Evolutionary conservation across 768 basidiomycete species (phyloP), one percentile per base, ranked within the genome.

Genomic region (Russula sp.): DNA sequence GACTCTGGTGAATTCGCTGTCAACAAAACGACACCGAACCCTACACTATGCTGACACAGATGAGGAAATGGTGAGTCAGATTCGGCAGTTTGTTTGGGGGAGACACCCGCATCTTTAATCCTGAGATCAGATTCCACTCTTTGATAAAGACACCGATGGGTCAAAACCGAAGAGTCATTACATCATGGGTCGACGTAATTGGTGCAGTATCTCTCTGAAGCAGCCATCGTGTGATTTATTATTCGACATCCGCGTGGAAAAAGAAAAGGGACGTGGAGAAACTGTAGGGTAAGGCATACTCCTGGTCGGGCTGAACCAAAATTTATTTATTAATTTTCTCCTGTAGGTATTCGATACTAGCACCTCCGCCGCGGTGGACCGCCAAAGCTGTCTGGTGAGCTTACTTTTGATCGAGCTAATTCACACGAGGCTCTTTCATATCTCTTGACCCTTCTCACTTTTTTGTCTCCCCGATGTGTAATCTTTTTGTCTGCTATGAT

Each of bases 141-240:
- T 97, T 74, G 71, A 77, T 10, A 79, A 78, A 16, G 93, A 95
- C 48, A 84, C 94, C 1, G 84, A 92, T 67, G 95, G 93, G 0
- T 78, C 81, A 32, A 64, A 80, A 18, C 82, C 89, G 42, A 92
- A 91, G 73, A 84, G 86, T 59, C 90, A 86, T 70, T 87, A 81
- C 70, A 87, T 97, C 62, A 94, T 94, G 87, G 92, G 91, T 2
- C 78, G 84, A 61, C 83, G 95, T 46, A 98, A 98, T 73, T 98
- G 92, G 87, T 89, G 90, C 71, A 80, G 81, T 38, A 84, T 91
- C 9, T 75, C 80, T 32, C 87, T 83, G 78, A 83, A 90, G 52
- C 70, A 73, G 16, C 58, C 70, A 3, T 81, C 82, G 7, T 87
- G 87, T 0, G 88, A 89, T 6, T 70, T 98, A 68, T 75, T 83